Conservation (phyloP, 169 alveolate species). For the Cryptosporidium muris region DNA sequence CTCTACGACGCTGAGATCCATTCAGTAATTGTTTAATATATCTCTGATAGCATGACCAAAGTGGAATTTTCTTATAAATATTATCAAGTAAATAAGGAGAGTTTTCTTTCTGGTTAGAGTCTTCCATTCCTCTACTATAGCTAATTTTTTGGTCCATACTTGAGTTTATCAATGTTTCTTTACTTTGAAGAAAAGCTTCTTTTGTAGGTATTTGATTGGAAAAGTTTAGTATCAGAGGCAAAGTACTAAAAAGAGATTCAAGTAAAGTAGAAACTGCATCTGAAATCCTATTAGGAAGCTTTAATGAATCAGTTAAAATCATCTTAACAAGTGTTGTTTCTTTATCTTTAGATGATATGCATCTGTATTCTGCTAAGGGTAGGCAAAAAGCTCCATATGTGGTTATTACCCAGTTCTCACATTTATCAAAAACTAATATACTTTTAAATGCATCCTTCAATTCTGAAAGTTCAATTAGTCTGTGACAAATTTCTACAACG, state of each 20-base stretch:
- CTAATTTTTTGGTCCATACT: too few relatives aligned
- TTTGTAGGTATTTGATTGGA: too few relatives aligned
- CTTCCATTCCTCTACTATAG: neutral
- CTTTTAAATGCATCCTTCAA: neutral
- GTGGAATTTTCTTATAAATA: neutral
- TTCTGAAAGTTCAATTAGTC: slow-evolving; percentile 13
- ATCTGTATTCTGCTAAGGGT: slow-evolving; percentile 32
- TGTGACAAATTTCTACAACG: slow-evolving; percentile 50
- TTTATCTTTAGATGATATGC: slow-evolving; percentile 3
- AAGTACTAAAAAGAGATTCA: slow-evolving; percentile 8
- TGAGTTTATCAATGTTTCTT: too few relatives aligned
- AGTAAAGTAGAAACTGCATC: slow-evolving; percentile 16
- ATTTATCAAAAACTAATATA: slow-evolving; percentile 16
- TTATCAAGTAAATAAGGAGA: neutral
- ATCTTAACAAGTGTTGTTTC: slow-evolving; percentile 17
- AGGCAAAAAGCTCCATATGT: slow-evolving; percentile 48
- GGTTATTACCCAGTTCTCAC: slow-evolving; percentile 38
- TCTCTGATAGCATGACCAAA: too few relatives aligned
- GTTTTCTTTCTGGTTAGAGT: neutral
- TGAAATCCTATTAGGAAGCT: slow-evolving; percentile 38
- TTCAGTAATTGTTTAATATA: too few relatives aligned
- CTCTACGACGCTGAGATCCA: neutral
- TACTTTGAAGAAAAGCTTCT: too few relatives aligned
- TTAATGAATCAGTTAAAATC: slow-evolving; percentile 38
- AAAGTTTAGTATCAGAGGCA: too few relatives aligned